Base-by-base conservation (phyloP, 352 stramenopile species). In the Blastocystis sp. region DNA sequence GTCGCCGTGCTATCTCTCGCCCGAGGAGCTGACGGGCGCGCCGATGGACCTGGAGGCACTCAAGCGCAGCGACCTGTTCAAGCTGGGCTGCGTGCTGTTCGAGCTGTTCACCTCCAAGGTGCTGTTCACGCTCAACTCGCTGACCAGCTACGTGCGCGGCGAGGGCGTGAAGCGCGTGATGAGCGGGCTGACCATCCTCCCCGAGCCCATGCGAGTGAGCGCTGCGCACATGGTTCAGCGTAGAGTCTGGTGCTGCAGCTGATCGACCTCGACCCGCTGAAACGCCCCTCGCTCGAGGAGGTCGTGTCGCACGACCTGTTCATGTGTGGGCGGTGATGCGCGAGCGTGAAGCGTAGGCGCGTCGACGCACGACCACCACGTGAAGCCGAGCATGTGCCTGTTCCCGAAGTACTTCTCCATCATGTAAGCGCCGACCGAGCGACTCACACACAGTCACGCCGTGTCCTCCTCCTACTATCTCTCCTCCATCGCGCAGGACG, bases 1-100 rank as follows among this genome's bases (percentile, higher is more conserved):
- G 23, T 28, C 38, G n/a, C 74, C 74, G 45, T 84, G 74, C 61
- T 84, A 84, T 45, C 23, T 84, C 53, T 53, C 74, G 65, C 74
- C 74, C 7, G 74, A 84, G 28, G 74, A 84, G 34, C 34, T 84
- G 56, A 53, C 65, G 7, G 74, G 53, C 9, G 10, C 7, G 7
- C 38, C 52, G 19, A 52, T 84, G 0, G 38, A 45, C 61, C 21
- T 62, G 60, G 45, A 84, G n/a, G 45, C 19, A 2, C 41, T 84
- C 10, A 84, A 67, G 74, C 34, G n/a, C 11, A 59, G 52, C 5
- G 74, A 84, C 40, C 34, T 84, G 74, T 84, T 84, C 61, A 53
- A 59, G 45, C 21, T 84, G 0, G 74, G 74, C n/a, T 84, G 74
- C 61, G 74, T 84, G 40, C 40, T 84, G 45, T 84, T 56, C 45